Evolutionary conservation across 768 basidiomycete genomes (phyloP).

Genomic region (Mrakia blollopis): DNA sequence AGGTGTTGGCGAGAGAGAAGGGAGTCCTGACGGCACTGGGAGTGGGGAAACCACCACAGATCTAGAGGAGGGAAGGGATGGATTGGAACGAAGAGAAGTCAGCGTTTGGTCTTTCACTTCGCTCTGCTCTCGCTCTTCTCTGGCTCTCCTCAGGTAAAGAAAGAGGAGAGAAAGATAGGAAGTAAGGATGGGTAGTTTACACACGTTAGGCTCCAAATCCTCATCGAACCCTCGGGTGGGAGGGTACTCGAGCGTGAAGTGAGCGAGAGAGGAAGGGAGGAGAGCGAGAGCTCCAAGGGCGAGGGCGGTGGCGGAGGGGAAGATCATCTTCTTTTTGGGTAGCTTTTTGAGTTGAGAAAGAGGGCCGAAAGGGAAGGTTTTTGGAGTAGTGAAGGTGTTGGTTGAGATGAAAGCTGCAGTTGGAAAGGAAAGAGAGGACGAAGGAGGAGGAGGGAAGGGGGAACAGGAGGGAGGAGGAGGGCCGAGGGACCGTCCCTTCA

Average conservation of each 20-base stretch:
- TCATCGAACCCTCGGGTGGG: slow-evolving; percentile 68
- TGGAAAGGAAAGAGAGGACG: no score
- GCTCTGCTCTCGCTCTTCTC: not conserved
- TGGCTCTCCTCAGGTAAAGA: not conserved
- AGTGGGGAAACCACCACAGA: slow-evolving; percentile 59
- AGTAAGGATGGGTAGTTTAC: slow-evolving; percentile 29
- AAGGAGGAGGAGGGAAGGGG: no score
- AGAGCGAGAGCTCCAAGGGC: slow-evolving; percentile 43
- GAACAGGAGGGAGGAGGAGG: no score
- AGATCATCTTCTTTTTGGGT: slow-evolving; percentile 21
- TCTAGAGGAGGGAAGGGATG: not conserved
- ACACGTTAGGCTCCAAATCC: slow-evolving; percentile 40
- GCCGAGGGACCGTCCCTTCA: no score
- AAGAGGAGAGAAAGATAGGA: not conserved
- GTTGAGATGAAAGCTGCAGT: no score
- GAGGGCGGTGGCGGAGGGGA: slow-evolving; percentile 34
- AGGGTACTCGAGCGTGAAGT: slow-evolving; percentile 77
- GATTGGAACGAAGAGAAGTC: not conserved
- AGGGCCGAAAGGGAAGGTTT: not conserved
- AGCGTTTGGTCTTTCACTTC: not conserved
- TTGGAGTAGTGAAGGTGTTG: not conserved
- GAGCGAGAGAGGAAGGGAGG: slow-evolving; percentile 52
- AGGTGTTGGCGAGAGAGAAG: slow-evolving; percentile 63
- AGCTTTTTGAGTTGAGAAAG: not conserved
- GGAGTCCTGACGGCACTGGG: slow-evolving; percentile 56